phyloP scores from a whole-genome alignment of 306 rosid species.

The Cyclanthera cordifolia region DNA sequence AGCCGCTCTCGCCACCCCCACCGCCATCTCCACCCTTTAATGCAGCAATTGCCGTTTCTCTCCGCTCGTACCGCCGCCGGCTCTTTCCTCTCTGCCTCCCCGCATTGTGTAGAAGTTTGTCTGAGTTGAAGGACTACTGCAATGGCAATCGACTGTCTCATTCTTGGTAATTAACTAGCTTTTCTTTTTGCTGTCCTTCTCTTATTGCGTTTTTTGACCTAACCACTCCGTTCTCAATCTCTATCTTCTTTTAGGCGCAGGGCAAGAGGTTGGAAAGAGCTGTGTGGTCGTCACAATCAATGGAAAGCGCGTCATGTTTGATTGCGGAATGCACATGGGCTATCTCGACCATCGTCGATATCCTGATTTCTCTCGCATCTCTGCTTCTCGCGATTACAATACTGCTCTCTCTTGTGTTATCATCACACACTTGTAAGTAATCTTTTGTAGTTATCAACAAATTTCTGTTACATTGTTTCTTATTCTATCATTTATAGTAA shows the following conservation, averaged over 20 bases:
- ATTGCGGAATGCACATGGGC: slow-evolving; percentile 91
- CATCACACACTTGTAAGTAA: slow-evolving; percentile 72
- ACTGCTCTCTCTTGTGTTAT: slow-evolving; percentile 52
- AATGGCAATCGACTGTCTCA: slow-evolving; percentile 59
- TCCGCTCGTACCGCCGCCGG: no score
- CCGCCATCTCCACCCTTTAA: not conserved
- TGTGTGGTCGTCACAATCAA: slow-evolving; percentile 71
- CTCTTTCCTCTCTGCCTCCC: not conserved
- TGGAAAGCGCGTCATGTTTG: slow-evolving; percentile 86
- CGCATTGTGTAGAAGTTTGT: not conserved
- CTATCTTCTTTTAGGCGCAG: slow-evolving; percentile 48
- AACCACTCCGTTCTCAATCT: not conserved
- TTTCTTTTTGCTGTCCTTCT: not conserved
- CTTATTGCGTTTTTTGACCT: not conserved
- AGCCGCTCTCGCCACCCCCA: not conserved
- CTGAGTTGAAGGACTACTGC: not conserved
- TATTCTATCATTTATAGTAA: no score
- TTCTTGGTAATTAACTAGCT: slow-evolving; percentile 37
- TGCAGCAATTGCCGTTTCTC: not conserved
- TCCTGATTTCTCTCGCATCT: slow-evolving; percentile 65
- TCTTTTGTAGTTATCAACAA: not conserved
- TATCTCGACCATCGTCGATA: slow-evolving; percentile 52
- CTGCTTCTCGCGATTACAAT: slow-evolving; percentile 29
- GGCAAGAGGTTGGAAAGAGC: slow-evolving; percentile 96
- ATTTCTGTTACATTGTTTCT: no score